Base-by-base conservation (phyloP, 768 basidiomycete species). In the Antrodiella citrinella region DNA sequence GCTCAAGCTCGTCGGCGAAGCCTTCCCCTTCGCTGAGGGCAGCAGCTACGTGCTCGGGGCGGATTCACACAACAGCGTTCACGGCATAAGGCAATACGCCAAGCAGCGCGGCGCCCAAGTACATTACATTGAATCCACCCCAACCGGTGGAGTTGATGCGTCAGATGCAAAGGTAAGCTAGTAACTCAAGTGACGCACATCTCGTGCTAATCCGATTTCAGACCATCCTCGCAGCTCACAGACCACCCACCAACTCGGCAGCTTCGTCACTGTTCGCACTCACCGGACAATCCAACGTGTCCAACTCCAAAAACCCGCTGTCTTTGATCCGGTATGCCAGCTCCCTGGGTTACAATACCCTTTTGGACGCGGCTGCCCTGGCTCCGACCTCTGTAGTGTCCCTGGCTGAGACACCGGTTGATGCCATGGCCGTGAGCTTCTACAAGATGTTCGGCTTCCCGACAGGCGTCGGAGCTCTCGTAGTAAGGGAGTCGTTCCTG, bases 391-490 rank as follows among this genome's bases (percentile, higher is more conserved):
- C 86, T 5, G 60, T 70, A 15, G 75, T 91, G 49, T 84, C 84
- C 11, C 69, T 92, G 12, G 65, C 75, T 1, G 76, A 82, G 47
- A 74, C 72, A 24, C 78, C 82, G 3, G 82, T 89, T 10, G 90
- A 92, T 63, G 89, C 88, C 1, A 81, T 90, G 76, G 87, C 82
- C 0, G 61, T 92, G 48, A 87, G 84, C 41, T 90, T 91, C 59
- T 92, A 92, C 68, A 92, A 92, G 58, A 90, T 91, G 84, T 88
- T 90, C 55, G 89, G 89, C 26, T 91, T 82, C 57, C 89, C 89
- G 10, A 91, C 88, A 0, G 89, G 89, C 5, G 78, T 91, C 40
- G 89, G 90, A 26, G 87, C 87, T 11, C 71, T 92, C 3, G 64
- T 92, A 23, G 82, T 85, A 41, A 85, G 81, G 62, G 81, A 82